Evolutionary conservation across 2,329 filamentous ascomycete species (phyloP).

Genomic region (Verticillium albo-atrum): DNA sequence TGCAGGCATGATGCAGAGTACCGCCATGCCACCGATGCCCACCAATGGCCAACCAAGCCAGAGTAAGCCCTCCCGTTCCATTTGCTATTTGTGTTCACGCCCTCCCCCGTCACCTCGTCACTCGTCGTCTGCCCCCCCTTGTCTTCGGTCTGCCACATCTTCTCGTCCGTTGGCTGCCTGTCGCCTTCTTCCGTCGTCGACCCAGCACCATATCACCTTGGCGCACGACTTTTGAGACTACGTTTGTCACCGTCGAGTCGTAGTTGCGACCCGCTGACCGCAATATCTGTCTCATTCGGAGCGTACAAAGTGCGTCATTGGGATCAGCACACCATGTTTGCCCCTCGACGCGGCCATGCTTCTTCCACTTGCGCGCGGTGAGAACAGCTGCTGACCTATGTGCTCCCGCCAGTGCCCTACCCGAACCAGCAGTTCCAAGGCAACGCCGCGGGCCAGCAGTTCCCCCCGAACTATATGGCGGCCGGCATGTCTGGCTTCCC

Average conservation of each 20-base stretch:
- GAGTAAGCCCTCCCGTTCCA: constrained; percentile 41
- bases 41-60: constrained; percentile 46
- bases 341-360: neutral
- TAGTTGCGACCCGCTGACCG: neutral
- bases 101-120: constrained; percentile 1
- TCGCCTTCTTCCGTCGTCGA: neutral
- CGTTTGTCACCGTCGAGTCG: neutral
- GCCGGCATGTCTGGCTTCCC: constrained; percentile 49
- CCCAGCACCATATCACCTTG: neutral
- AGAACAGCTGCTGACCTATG: constrained; percentile 19
- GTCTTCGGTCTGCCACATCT: neutral
- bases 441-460: constrained; percentile 46
- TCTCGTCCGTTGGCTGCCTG: neutral
- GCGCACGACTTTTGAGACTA: neutral
- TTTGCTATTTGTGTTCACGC: constrained; percentile 7
- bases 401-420: constrained; percentile 43
- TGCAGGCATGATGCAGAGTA: constrained; percentile 60
- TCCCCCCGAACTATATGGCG: constrained; percentile 50
- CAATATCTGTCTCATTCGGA: neutral
- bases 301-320: neutral
- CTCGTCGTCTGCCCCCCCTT: neutral
- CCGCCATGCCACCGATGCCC: constrained; percentile 55
- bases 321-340: neutral
- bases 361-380: neutral
- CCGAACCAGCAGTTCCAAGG: constrained; percentile 55